Conservation (phyloP, 192 early-diverging fungal genomes). For the Chytriomyces sp. region DNA sequence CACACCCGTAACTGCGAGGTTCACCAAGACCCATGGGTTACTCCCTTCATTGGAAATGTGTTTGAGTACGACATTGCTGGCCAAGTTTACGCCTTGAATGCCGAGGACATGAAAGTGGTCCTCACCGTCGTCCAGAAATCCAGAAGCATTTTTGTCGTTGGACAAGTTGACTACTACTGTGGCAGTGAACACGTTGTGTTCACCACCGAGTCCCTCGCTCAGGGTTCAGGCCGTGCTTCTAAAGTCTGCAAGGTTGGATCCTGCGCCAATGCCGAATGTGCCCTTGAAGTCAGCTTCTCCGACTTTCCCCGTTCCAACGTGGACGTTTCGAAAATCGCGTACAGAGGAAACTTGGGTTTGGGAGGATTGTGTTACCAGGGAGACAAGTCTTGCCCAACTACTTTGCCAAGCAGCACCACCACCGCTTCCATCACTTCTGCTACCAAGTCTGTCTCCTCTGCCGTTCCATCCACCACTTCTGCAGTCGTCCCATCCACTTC, state of each 20-base stretch:
- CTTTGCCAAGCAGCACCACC: neutral
- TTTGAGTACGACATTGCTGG: neutral
- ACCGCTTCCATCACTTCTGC: neutral
- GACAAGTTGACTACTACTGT: neutral
- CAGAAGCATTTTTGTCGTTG: neutral
- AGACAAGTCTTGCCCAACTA: neutral
- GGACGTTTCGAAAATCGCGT: neutral
- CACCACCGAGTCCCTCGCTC: neutral
- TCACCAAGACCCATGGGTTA: neutral
- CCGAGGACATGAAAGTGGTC: neutral
- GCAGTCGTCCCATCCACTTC: neutral
- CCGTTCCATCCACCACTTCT: no score
- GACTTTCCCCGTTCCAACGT: neutral
- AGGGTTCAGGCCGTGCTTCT: neutral
- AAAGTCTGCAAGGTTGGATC: neutral
- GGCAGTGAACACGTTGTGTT: neutral
- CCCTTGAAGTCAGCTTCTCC: neutral
- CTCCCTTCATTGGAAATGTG: neutral
- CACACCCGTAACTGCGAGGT: neutral
- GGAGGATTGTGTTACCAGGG: constrained; percentile 15
- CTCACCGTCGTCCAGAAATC: neutral
- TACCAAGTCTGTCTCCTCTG: no score
- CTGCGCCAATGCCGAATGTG: neutral
- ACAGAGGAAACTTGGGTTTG: neutral
- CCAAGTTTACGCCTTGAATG: neutral